Evolutionary conservation across 106 monocot genomes (phyloP).

Genomic region (Dendrobium huoshanense): DNA sequence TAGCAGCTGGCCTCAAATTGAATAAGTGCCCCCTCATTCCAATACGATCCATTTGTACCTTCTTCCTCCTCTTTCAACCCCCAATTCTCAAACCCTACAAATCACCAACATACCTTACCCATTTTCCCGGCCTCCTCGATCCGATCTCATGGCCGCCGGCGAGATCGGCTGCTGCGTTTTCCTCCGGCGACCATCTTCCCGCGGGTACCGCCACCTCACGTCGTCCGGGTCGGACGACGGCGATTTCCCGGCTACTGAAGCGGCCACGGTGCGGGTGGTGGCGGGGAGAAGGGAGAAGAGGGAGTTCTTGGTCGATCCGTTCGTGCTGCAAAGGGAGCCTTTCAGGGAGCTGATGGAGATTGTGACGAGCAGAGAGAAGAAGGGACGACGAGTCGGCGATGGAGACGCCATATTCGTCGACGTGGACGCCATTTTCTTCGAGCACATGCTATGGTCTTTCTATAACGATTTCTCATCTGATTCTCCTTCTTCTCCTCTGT

Average conservation of each 20-base stretch:
- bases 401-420: constrained; percentile 46
- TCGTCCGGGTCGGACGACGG: constrained; percentile 1
- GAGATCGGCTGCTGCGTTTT: constrained; percentile 47
- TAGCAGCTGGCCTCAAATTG: neutral
- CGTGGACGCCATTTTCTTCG: constrained; percentile 72
- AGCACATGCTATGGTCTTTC: constrained; percentile 80
- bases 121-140: neutral
- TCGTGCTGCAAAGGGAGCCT: constrained; percentile 48
- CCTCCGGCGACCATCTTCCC: constrained; percentile 33
- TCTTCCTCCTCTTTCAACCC: no score
- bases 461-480: constrained; percentile 25
- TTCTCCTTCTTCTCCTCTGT: constrained; percentile 25
- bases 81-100: no score
- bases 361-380: constrained; percentile 17
- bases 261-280: constrained; percentile 48
- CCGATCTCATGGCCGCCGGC: neutral
- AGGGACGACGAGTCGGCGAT: neutral
- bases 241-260: neutral
- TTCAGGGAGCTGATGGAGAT: constrained; percentile 56
- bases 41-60: no score
- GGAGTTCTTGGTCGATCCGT: constrained; percentile 57
- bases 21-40: no score
- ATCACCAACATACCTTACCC: no score
- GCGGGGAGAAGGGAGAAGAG: constrained; percentile 70
- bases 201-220: constrained; percentile 44